These are phyloP conservation scores for Starmerella ratchasimensis DNA, from an alignment of 805 yeast species.

Conservation along the genomic window DNA sequence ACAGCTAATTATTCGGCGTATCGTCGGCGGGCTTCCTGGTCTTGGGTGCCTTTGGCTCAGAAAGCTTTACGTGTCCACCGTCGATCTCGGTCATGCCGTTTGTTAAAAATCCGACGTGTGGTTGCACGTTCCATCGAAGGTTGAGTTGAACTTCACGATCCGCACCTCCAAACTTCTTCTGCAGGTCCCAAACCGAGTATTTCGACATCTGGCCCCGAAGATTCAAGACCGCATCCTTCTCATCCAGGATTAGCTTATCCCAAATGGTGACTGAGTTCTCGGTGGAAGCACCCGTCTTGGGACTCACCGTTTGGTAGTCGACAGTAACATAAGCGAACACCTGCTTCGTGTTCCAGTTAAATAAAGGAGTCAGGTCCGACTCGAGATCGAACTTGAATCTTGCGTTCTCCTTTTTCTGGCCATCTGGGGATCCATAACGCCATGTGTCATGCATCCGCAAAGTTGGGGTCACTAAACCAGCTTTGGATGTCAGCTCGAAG, in stretches of 20 bases:
- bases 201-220: conserved; percentile 47
- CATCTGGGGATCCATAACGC: conserved; percentile 51
- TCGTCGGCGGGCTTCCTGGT: no score
- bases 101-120: conserved; percentile 66
- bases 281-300: conserved; percentile 17
- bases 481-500: conserved; percentile 15
- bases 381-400: conserved; percentile 58
- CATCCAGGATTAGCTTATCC: conserved; percentile 64
- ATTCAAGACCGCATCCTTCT: conserved; percentile 44
- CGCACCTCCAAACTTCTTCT: conserved; percentile 35
- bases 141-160: conserved; percentile 49
- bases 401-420: conserved; percentile 64
- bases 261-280: conserved; percentile 67
- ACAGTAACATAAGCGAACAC: conserved; percentile 85
- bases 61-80: conserved; percentile 5
- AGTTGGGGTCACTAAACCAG: conserved; percentile 14
- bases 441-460: conserved; percentile 26
- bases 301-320: conserved; percentile 46
- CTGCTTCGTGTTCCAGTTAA: conserved; percentile 96
- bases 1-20: no score
- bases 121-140: conserved; percentile 87
- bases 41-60: conserved; percentile 4
- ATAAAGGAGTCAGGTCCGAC: conserved; percentile 58
- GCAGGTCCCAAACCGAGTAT: conserved; percentile 80
- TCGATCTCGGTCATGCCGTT: conserved; percentile 35